Evolutionary conservation across 108 stramenopile genomes (phyloP).

Genomic region (Nannochloropsis salina): DNA sequence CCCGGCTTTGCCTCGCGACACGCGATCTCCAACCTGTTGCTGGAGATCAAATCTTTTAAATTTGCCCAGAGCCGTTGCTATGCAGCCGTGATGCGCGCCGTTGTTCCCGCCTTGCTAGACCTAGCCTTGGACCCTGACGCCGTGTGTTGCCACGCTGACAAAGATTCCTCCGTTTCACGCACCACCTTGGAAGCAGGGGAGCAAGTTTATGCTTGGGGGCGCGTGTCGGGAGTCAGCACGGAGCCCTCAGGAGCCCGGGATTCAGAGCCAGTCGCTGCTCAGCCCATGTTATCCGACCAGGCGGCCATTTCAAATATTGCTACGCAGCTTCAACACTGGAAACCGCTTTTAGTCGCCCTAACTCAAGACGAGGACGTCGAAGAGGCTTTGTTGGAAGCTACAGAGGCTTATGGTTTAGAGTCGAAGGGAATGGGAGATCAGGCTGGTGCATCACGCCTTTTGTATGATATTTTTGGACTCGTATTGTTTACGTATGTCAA

Average conservation of each 20-base stretch:
- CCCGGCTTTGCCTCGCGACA: conserved; percentile 40
- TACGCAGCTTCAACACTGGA: conserved; percentile 41
- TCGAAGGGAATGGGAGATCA: neutral
- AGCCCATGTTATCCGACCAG: conserved; percentile 25
- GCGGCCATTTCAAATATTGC: conserved; percentile 29
- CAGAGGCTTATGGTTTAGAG: conserved; percentile 27
- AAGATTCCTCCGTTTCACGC: neutral
- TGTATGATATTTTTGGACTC: neutral
- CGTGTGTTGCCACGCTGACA: neutral
- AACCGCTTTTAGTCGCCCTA: conserved; percentile 36
- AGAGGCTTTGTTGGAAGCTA: conserved; percentile 34
- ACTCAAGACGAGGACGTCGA: conserved; percentile 38
- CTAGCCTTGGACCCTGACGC: neutral
- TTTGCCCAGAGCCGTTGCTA: conserved; percentile 41
- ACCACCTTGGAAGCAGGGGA: no score
- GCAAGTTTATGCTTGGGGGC: conserved; percentile 14
- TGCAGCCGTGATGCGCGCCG: neutral
- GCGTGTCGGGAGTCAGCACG: neutral
- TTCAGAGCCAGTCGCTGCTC: neutral
- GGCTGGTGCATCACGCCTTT: no score
- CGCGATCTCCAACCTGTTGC: conserved; percentile 48
- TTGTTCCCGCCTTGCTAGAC: neutral
- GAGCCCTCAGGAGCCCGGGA: neutral
- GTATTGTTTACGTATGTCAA: conserved; percentile 21
- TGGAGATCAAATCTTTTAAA: conserved; percentile 55